Evolutionary conservation across 202 grass and related monocot genomes (phyloP), one percentile per base, ranked within the genome.

Genomic region (Alloteropsis angusta): DNA sequence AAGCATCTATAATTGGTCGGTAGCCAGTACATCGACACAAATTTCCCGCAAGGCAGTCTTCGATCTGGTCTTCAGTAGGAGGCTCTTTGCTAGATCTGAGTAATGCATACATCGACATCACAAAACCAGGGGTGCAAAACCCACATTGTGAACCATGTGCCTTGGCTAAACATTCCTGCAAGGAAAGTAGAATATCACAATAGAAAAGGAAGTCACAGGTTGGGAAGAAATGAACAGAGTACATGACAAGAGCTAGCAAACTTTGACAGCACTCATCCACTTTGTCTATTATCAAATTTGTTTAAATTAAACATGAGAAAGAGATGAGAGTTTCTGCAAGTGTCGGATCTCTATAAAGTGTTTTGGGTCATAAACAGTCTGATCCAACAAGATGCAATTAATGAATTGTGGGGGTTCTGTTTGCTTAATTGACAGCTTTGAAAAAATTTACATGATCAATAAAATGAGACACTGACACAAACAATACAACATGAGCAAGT

Each of bases 71-170:
- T 94, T 92, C 89, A 55, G 74, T 90, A 44, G 95, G 95, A 50
- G 87, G 74, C 46, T 87, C 64, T 77, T 88, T 88, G 58, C 68
- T 85, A 36, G 95, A 97, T 97, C 95, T 94, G 66, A 97, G 77
- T 48, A 97, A 80, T 58, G 91, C 77, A 83, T 97, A 97, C 89
- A 97, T 97, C 7, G 95, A 97, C 95, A 97, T 94, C 57, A 97
- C 79, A 83, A 97, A 97, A 65, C 95, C 95, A 86, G 95, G 95
- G 57, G 95, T 97, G 81, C 95, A 97, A 87, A 97, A 94, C 43
- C 95, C 95, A 88, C 95, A 97, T 75, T 97, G 95, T 59, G 95
- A 97, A 86, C 95, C 95, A 85, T 97, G 95, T 43, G 91, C 83
- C 41, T 84, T 71, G 46, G 87, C 91, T 88, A 97, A 80, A 69